Evolutionary conservation across 768 basidiomycete species (phyloP).

Genomic region (Pulveroboletus ravenelii): DNA sequence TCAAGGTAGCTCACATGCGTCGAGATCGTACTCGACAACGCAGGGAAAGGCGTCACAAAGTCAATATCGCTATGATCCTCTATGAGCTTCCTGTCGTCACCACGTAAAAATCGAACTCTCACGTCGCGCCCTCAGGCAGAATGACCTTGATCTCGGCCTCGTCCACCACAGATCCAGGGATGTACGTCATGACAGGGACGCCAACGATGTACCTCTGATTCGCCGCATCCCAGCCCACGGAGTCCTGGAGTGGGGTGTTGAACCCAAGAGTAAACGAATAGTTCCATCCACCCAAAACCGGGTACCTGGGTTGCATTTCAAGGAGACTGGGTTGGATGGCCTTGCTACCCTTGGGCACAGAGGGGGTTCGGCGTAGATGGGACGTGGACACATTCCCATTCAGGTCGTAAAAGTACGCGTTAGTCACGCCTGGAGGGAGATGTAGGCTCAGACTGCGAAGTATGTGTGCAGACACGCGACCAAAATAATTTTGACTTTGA

Average conservation of each 20-base stretch:
- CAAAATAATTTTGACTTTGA: slow-evolving; percentile 70
- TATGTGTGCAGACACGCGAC: slow-evolving; percentile 61
- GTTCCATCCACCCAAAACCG: slow-evolving; percentile 95
- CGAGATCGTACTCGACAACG: slow-evolving; percentile 53
- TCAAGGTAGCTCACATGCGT: slow-evolving; percentile 88
- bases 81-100: slow-evolving; percentile 4
- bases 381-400: slow-evolving; percentile 98
- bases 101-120: slow-evolving; percentile 32
- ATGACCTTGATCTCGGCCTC: slow-evolving; percentile 75
- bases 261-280: slow-evolving; percentile 93
- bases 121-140: slow-evolving; percentile 95
- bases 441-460: slow-evolving; percentile 70
- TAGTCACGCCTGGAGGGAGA: slow-evolving; percentile 77
- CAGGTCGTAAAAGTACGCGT: slow-evolving; percentile 85
- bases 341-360: slow-evolving; percentile 52
- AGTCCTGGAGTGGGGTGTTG: slow-evolving; percentile 81
- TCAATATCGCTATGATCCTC: slow-evolving; percentile 61
- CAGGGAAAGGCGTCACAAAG: slow-evolving; percentile 72
- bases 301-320: slow-evolving; percentile 86
- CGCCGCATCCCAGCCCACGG: slow-evolving; percentile 56
- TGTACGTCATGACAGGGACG: slow-evolving; percentile 80
- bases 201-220: slow-evolving; percentile 67
- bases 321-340: slow-evolving; percentile 59
- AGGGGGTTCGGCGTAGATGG: slow-evolving; percentile 65
- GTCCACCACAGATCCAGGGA: slow-evolving; percentile 77